Conservation (phyloP, 768 basidiomycete species). For the Naganishia antarctica region DNA sequence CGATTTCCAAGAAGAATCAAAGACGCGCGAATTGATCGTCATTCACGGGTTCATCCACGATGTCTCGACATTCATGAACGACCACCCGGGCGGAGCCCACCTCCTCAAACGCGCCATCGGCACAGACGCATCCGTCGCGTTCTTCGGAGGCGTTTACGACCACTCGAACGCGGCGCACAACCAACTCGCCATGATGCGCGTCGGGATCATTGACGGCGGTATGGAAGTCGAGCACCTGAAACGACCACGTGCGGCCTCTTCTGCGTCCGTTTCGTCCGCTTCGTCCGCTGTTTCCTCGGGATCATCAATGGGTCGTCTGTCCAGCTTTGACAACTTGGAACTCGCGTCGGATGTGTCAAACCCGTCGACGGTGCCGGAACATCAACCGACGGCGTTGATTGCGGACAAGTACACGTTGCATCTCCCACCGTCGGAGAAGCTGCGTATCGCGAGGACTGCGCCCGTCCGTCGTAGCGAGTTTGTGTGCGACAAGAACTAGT, state of each 20-base stretch:
- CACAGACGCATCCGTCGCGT: conserved; percentile 85
- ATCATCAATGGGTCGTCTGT: conserved; percentile 31
- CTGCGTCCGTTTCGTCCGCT: conserved; percentile 31
- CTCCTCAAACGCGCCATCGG: conserved; percentile 78
- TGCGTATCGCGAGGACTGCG: conserved; percentile 56
- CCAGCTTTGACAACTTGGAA: conserved; percentile 32
- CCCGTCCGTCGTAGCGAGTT: conserved; percentile 39
- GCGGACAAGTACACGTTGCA: conserved; percentile 45
- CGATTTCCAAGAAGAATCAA: conserved; percentile 67
- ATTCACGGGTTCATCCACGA: conserved; percentile 93
- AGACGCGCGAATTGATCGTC: conserved; percentile 74
- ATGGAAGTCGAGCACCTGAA: conserved; percentile 56
- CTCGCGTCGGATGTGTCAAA: conserved; percentile 39
- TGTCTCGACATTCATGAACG: conserved; percentile 73
- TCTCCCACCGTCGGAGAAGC: conserved; percentile 68
- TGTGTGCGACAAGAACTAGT: conserved; percentile 10
- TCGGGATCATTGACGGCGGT: conserved; percentile 64
- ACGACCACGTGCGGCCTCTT: conserved; percentile 24
- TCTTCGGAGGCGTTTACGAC: conserved; percentile 87
- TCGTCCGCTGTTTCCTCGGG: conserved; percentile 30
- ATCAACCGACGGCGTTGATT: conserved; percentile 56
- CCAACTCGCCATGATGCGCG: conserved; percentile 71
- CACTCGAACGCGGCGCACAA: conserved; percentile 86
- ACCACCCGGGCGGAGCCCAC: conserved; percentile 87
- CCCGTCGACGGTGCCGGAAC: conserved; percentile 39